A percentile compares a stretch with the other conserved stretches of the same genome.
Evolutionary conservation across 202 grass and related monocot genomes (phyloP).

Genomic region (Zoysia matrella): DNA sequence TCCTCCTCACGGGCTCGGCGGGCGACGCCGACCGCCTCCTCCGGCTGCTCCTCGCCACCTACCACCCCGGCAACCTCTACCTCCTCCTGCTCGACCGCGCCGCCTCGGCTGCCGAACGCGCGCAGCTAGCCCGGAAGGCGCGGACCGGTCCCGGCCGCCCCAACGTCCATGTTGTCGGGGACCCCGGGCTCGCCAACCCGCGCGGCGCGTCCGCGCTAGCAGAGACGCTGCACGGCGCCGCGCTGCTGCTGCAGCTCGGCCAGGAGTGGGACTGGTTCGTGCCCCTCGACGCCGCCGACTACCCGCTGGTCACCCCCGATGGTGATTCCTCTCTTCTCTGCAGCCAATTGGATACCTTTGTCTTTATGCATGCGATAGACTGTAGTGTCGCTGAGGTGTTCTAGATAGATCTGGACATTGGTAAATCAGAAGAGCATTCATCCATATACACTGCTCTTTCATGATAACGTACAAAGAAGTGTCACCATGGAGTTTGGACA

Average conservation of each 20-base stretch:
- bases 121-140: conserved; percentile 47
- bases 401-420: conserved; percentile 29
- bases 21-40: conserved; percentile 79
- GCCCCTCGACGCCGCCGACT: conserved; percentile 78
- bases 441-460: neutral
- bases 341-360: neutral
- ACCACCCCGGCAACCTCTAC: conserved; percentile 84
- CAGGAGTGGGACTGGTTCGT: conserved; percentile 86
- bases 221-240: conserved; percentile 70
- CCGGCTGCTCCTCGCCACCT: conserved; percentile 75
- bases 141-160: conserved; percentile 23
- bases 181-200: conserved; percentile 73
- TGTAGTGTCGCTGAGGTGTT: neutral
- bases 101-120: conserved; percentile 56
- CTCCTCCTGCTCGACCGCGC: conserved; percentile 84
- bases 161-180: conserved; percentile 88
- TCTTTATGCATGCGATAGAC: neutral
- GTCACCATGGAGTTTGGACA: neutral
- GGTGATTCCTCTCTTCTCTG: conserved; percentile 58
- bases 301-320: conserved; percentile 81
- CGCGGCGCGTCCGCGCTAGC: conserved; percentile 79
- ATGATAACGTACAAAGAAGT: neutral
- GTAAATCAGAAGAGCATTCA: neutral
- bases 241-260: conserved; percentile 66
- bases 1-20: conserved; percentile 75